Conservation (phyloP, 1,139 yeast species). For the Spathaspora sp. region DNA sequence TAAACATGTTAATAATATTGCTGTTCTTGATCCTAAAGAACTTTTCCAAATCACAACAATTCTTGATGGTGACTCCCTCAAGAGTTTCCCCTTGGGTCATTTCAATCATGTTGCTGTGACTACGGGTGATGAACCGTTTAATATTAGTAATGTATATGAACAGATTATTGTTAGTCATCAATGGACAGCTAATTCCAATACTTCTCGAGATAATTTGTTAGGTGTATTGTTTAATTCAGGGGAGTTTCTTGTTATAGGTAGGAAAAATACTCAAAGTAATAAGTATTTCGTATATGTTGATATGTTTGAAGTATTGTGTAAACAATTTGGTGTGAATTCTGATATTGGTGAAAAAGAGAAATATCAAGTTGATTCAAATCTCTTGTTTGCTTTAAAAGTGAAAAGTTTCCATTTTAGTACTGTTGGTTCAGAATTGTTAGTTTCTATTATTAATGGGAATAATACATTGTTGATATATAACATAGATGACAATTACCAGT, state of each 20-base stretch:
- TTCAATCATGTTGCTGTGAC: constrained; percentile 27
- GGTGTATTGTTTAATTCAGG: constrained; percentile 41
- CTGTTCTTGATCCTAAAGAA: constrained; percentile 27
- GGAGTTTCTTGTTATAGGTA: constrained; percentile 33
- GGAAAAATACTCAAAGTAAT: constrained; percentile 23
- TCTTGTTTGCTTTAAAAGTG: constrained; percentile 25
- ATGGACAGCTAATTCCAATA: constrained; percentile 31
- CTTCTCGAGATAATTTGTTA: constrained; percentile 29
- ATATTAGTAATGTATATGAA: constrained; percentile 31
- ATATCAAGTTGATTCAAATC: constrained; percentile 17
- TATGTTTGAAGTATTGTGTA: constrained; percentile 27
- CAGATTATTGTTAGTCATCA: constrained; percentile 36
- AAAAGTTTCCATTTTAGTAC: constrained; percentile 29
- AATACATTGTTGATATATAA: constrained; percentile 21
- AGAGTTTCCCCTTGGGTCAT: constrained; percentile 29
- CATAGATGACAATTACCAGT: constrained; percentile 14
- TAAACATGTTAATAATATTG: constrained; percentile 13
- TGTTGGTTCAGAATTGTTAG: constrained; percentile 7
- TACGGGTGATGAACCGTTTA: constrained; percentile 29
- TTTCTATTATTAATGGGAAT: constrained; percentile 13
- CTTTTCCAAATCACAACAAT: constrained; percentile 29
- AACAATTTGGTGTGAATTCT: constrained; percentile 18
- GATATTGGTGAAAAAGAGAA: constrained; percentile 13
- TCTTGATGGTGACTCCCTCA: constrained; percentile 29
- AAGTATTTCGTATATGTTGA: constrained; percentile 26